These are phyloP conservation scores for Eimeria maxima DNA, from an alignment of 169 alveolate species.

Conservation along the genomic window DNA sequence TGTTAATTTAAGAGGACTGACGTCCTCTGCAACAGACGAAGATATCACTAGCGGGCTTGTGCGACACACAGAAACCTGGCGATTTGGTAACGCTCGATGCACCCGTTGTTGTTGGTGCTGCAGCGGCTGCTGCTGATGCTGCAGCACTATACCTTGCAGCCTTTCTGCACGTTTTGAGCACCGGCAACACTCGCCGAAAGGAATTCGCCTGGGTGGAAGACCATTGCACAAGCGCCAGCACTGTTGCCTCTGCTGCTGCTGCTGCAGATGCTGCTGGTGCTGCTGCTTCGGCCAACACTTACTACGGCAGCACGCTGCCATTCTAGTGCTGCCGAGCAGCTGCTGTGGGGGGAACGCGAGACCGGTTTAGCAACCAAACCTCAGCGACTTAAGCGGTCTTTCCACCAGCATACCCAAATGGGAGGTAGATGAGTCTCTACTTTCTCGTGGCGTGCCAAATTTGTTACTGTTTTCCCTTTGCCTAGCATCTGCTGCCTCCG, in stretches of 20 bases:
- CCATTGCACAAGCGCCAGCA: background rate
- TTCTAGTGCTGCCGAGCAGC: conserved; percentile 5
- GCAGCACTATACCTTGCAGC: background rate
- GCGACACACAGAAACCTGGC: background rate
- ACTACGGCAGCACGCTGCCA: background rate
- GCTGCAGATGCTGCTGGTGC: background rate
- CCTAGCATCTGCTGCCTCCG: background rate
- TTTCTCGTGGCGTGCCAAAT: background rate
- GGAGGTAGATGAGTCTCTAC: background rate
- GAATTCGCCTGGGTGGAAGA: background rate
- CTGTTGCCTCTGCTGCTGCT: conserved; percentile 5
- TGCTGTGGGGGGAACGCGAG: background rate
- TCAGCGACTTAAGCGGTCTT: background rate
- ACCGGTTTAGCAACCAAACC: background rate
- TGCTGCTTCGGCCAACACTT: background rate
- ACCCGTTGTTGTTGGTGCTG: conserved; percentile 12
- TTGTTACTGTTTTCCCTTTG: background rate
- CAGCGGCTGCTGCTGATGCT: conserved; percentile 14
- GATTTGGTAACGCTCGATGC: background rate
- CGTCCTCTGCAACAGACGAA: background rate
- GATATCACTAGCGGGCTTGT: background rate
- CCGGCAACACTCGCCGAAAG: background rate
- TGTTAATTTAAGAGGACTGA: background rate
- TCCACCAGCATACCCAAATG: background rate
- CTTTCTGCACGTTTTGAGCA: background rate